Conservation (phyloP, 768 basidiomycete genomes). For the Boletus vermiculosoides region DNA sequence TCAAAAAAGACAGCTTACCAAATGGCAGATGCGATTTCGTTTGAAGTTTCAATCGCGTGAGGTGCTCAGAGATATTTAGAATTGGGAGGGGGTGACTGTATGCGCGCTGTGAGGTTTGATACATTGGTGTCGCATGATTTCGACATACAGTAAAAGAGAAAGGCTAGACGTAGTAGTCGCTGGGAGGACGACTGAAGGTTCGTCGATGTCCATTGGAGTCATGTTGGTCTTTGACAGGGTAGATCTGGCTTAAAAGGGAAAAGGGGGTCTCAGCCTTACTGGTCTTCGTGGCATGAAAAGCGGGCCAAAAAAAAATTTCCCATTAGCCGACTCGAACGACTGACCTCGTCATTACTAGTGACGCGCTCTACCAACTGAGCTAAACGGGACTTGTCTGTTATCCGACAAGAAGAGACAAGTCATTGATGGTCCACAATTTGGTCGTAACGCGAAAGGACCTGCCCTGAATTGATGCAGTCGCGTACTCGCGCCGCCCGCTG, state of each 20-base stretch:
- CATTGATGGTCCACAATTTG: background rate
- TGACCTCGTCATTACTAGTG: conserved; percentile 49
- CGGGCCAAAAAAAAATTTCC: conserved; percentile 25
- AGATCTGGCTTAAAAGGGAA: conserved; percentile 1
- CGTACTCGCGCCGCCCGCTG: background rate
- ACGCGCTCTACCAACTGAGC: conserved; percentile 52
- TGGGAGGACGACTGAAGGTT: conserved; percentile 70
- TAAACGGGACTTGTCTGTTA: conserved; percentile 29
- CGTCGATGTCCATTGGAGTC: conserved; percentile 76
- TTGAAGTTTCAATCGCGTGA: conserved; percentile 81
- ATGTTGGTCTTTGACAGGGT: conserved; percentile 26
- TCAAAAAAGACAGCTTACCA: conserved; percentile 42
- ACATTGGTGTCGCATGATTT: background rate
- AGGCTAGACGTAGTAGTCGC: conserved; percentile 71
- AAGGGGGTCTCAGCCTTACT: background rate
- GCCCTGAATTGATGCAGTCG: conserved; percentile 28
- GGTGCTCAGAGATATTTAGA: conserved; percentile 94
- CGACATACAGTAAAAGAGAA: conserved; percentile 67
- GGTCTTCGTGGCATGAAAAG: background rate
- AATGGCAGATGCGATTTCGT: conserved; percentile 59
- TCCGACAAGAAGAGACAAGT: background rate
- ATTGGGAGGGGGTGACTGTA: conserved; percentile 93
- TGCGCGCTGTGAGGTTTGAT: conserved; percentile 16
- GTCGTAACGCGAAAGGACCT: conserved; percentile 29
- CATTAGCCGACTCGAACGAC: conserved; percentile 44